phyloP scores from a whole-genome alignment of 164 flowering plant genomes.

The Kingdonia uniflora region DNA sequence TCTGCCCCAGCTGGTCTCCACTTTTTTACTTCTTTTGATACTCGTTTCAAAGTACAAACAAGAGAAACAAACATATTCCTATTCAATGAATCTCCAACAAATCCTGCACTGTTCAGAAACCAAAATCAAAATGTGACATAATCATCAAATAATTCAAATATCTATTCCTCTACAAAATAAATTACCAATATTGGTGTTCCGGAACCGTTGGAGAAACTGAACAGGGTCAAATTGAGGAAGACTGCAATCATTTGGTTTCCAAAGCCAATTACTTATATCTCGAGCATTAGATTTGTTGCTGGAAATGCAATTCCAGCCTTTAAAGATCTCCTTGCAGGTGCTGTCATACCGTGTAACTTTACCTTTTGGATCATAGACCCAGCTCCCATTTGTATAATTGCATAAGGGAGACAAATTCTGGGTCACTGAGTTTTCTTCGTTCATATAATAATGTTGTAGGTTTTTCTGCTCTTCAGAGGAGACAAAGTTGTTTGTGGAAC shows the following conservation, averaged over 20 bases:
- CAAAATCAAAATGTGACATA: too few relatives aligned
- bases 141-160: too few relatives aligned
- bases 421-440: neutral
- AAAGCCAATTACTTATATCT: constrained; percentile 58
- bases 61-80: constrained; percentile 97
- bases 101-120: constrained; percentile 69
- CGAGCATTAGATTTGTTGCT: constrained; percentile 49
- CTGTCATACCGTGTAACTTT: constrained; percentile 40
- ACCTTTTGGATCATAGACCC: constrained; percentile 55
- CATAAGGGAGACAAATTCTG: constrained; percentile 14
- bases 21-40: constrained; percentile 60
- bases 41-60: constrained; percentile 62
- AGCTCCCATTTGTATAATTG: constrained; percentile 58
- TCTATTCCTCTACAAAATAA: constrained; percentile 1
- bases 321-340: constrained; percentile 90
- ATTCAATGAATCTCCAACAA: constrained; percentile 92
- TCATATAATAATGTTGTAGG: neutral
- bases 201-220: constrained; percentile 41
- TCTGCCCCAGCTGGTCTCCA: constrained; percentile 97
- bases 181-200: constrained; percentile 67
- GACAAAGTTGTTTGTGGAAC: constrained; percentile 10
- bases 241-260: constrained; percentile 62
- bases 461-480: neutral
- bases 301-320: constrained; percentile 87
- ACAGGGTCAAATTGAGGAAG: constrained; percentile 61